Conservation (phyloP, 306 rosid genomes). For the Geum urbanum region DNA sequence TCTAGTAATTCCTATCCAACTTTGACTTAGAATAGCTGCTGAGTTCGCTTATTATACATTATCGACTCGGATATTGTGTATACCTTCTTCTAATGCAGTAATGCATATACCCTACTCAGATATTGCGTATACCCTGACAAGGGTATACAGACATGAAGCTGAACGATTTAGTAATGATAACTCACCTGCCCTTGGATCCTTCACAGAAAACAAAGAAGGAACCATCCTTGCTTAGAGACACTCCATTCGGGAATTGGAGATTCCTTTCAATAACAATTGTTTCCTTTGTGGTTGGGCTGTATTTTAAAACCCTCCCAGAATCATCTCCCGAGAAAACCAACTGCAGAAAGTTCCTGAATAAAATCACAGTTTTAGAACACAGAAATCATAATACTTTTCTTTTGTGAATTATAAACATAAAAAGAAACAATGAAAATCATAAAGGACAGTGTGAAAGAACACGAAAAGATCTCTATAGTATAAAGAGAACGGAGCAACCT, state of each 20-base stretch:
- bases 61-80: no score
- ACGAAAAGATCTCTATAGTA: background rate
- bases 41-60: no score
- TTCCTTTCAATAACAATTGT: constrained; percentile 71
- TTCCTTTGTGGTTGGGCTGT: constrained; percentile 64
- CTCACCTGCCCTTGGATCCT: constrained; percentile 74
- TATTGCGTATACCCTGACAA: background rate
- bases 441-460: background rate
- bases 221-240: constrained; percentile 88
- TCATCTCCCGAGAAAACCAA: constrained; percentile 67
- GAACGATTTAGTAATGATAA: constrained; percentile 5
- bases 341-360: constrained; percentile 77
- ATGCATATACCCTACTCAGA: constrained; percentile 3
- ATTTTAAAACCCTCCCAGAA: constrained; percentile 75
- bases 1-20: no score
- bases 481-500: background rate
- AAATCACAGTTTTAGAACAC: constrained; percentile 30
- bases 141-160: background rate
- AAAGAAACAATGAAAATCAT: background rate
- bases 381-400: background rate
- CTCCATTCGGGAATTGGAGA: constrained; percentile 81
- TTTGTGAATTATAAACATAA: background rate
- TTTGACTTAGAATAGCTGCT: no score
- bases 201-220: constrained; percentile 75
- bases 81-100: no score